Percentiles rank a stretch among this genome's conserved stretches.
Evolutionary conservation across 257 asterid genomes (phyloP).

Genomic region (Nicotiana paniculata): DNA sequence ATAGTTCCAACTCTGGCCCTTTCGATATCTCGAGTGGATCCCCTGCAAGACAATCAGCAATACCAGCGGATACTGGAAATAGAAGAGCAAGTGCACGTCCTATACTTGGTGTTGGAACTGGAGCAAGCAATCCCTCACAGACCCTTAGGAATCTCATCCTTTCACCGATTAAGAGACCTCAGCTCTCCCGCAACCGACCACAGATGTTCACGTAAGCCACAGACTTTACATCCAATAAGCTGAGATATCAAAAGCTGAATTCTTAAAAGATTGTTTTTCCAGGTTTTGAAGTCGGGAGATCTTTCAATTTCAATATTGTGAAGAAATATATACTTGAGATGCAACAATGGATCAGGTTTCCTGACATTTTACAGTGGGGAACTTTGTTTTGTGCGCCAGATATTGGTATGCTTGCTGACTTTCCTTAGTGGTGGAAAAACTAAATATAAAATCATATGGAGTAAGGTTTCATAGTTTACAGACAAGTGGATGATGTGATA

Average conservation of each 20-base stretch:
- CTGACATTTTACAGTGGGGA: background rate
- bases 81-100: constrained; percentile 46
- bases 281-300: background rate
- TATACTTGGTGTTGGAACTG: constrained; percentile 46
- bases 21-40: constrained; percentile 60
- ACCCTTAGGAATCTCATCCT: constrained; percentile 74
- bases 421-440: background rate
- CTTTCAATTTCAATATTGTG: background rate
- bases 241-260: background rate
- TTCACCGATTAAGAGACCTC: constrained; percentile 88
- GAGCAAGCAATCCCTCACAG: constrained; percentile 66
- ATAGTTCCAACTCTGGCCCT: constrained; percentile 55
- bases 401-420: background rate
- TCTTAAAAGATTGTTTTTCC: background rate
- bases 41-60: constrained; percentile 51
- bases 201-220: constrained; percentile 68
- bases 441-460: background rate
- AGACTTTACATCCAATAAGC: background rate
- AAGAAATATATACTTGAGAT: background rate
- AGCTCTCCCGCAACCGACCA: constrained; percentile 68
- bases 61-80: constrained; percentile 55
- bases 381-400: background rate
- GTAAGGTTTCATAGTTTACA: background rate
- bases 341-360: background rate
- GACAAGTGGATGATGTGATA: background rate